phyloP scores from a whole-genome alignment of 306 rosid genomes.

The Quercus cerris region DNA sequence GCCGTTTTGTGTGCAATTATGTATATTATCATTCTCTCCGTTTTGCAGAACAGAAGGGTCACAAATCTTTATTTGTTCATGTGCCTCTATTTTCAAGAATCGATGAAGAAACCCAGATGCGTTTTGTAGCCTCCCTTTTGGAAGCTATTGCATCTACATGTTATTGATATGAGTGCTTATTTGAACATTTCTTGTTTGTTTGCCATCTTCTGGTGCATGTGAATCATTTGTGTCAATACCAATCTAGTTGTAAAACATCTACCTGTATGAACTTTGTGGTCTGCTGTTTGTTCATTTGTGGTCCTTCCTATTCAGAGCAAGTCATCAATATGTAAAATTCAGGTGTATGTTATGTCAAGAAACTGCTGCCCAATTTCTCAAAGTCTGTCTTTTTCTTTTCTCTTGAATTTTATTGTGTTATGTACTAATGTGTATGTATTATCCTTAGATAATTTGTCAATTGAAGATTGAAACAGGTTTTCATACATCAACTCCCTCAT shows the following conservation, averaged over 20 bases:
- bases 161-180: conserved; percentile 4
- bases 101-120: conserved; percentile 72
- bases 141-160: conserved; percentile 69
- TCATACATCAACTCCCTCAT: too few species aligned
- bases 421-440: not conserved
- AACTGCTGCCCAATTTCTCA: conserved; percentile 1
- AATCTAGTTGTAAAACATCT: conserved; percentile 27
- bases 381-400: not conserved
- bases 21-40: conserved; percentile 82
- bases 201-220: conserved; percentile 28
- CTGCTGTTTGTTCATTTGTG: not conserved
- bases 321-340: conserved; percentile 12
- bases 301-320: not conserved
- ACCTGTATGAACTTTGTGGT: not conserved
- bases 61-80: conserved; percentile 80
- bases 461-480: too few species aligned
- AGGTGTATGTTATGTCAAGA: not conserved
- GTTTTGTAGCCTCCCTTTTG: conserved; percentile 60
- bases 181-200: conserved; percentile 2
- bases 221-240: conserved; percentile 25
- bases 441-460: not conserved
- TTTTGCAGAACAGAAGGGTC: conserved; percentile 78
- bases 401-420: not conserved
- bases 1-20: conserved; percentile 88
- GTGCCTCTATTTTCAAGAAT: conserved; percentile 74